A percentile compares a stretch with the other conserved stretches of the same genome.
Conservation (phyloP, 164 flowering plant species). For the Aristolochia californica region DNA sequence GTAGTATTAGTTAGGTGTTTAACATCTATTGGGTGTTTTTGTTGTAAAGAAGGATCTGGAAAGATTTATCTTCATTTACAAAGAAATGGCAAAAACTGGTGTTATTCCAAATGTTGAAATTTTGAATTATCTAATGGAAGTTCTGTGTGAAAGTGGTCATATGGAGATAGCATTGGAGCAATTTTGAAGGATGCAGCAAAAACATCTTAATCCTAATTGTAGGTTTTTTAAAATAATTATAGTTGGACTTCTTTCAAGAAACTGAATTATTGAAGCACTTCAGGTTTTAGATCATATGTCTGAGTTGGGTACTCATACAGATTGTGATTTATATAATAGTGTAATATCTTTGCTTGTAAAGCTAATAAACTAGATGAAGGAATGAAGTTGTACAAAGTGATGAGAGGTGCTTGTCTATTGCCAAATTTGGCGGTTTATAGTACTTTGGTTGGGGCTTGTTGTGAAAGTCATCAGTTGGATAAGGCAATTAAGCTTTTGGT, state of each 20-base stretch:
- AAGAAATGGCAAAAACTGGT: slow-evolving; percentile 70
- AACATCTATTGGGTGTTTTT: slow-evolving; percentile 34
- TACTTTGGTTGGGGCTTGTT: too few species aligned
- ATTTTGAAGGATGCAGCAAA: slow-evolving; percentile 48
- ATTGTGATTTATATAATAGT: too few species aligned
- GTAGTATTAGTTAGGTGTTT: slow-evolving; percentile 33
- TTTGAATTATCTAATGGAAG: too few species aligned
- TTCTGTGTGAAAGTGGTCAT: slow-evolving; percentile 27
- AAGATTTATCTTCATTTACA: slow-evolving; percentile 46
- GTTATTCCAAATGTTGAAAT: slow-evolving; percentile 43
- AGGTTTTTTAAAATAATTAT: too few species aligned
- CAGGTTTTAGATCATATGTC: slow-evolving; percentile 36
- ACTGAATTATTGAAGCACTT: slow-evolving; percentile 37
- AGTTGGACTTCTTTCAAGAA: too few species aligned
- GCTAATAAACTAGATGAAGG: too few species aligned
- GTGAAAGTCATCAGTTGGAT: too few species aligned
- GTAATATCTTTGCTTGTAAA: too few species aligned
- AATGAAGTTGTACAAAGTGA: too few species aligned
- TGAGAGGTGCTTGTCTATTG: too few species aligned
- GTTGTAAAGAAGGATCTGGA: slow-evolving; percentile 36
- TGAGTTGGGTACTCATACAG: slow-evolving; percentile 20
- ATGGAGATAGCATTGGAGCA: slow-evolving; percentile 49
- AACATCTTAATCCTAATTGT: too few species aligned
- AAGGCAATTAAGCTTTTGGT: slow-evolving; percentile 17
- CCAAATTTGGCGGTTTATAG: too few species aligned